Conservation (phyloP, 2,329 filamentous ascomycete species). For the Coleophoma eucalyptorum region DNA sequence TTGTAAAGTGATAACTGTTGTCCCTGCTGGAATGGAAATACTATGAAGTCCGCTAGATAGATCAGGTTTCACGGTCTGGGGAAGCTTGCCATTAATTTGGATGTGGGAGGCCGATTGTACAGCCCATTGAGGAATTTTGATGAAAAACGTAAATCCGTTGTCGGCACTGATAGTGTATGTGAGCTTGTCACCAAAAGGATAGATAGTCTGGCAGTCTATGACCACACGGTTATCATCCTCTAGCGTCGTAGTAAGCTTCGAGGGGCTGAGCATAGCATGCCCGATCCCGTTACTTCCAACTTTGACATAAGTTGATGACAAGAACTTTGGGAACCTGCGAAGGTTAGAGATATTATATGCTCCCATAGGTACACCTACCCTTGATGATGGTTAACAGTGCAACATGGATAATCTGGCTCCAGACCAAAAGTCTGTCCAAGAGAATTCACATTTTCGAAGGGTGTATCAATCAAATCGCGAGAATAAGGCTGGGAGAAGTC, state of each 20-base stretch:
- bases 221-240: slow-evolving; percentile 27
- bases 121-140: slow-evolving; percentile 20
- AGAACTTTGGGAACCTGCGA: slow-evolving; percentile 46
- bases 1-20: slow-evolving; percentile 9
- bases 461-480: slow-evolving; percentile 1
- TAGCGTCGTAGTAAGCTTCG: slow-evolving; percentile 29
- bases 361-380: slow-evolving; percentile 15
- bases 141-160: slow-evolving; percentile 17
- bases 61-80: not conserved
- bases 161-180: slow-evolving; percentile 21
- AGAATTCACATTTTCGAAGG: slow-evolving; percentile 5
- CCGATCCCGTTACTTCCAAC: slow-evolving; percentile 36
- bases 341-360: not conserved
- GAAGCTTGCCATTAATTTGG: slow-evolving; percentile 1
- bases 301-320: slow-evolving; percentile 37
- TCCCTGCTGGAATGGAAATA: slow-evolving; percentile 5
- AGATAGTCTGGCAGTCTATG: slow-evolving; percentile 41
- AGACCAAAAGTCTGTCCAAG: slow-evolving; percentile 34
- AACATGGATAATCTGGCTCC: slow-evolving; percentile 46
- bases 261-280: slow-evolving; percentile 43
- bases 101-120: not conserved
- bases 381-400: slow-evolving; percentile 55
- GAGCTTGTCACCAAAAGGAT: slow-evolving; percentile 30
- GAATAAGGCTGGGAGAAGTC: slow-evolving; percentile 1
- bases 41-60: slow-evolving; percentile 3